Base-by-base conservation (phyloP, 805 yeast species). In the Candida insectorum region DNA sequence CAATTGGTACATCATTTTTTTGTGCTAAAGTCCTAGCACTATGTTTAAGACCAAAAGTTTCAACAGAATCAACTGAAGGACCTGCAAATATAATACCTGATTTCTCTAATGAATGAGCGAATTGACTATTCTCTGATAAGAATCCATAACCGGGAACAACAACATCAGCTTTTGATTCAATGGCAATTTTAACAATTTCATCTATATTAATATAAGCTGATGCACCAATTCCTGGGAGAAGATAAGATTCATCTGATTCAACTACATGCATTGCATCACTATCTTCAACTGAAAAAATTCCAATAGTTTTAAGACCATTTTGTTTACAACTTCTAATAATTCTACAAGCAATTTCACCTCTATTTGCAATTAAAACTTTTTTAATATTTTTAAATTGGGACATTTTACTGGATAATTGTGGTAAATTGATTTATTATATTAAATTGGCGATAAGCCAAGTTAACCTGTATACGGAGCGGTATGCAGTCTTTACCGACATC, bases 71-170 rank as follows among this genome's bases (percentile, higher is more conserved):
- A 30, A 95, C 96, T 10, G 91, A 73, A n/a, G 98, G 98, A 13
- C 98, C 98, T 30, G 91, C 93, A 62, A 91, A 91, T 2, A 80
- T 81, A 45, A 91, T 80, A 19, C 91, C 93, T 53, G 82, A 95
- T 33, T 62, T 64, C 17, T 66, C 81, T 62, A 95, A 80, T 51
- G 86, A 75, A 54, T 88, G 96, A 27, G 96, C 85, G 55, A 91
- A 91, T 37, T 85, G 95, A 20, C 97, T 96, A 57, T 91, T 91
- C 60, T 91, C 98, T 12, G 96, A 86, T 26, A 91, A 65, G 71
- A 91, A 91, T 4, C 98, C 98, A 56, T 93, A 91, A 39, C 98
- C 98, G 5, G 98, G 98, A 43, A 93, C 84, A 43, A 91, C 87
- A 10, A 96, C 97, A 55, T 91, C 85, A 21, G 96, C 85, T 3